Evolutionary conservation across 2,329 filamentous ascomycete species (phyloP).

Genomic region (Talaromyces sp.): DNA sequence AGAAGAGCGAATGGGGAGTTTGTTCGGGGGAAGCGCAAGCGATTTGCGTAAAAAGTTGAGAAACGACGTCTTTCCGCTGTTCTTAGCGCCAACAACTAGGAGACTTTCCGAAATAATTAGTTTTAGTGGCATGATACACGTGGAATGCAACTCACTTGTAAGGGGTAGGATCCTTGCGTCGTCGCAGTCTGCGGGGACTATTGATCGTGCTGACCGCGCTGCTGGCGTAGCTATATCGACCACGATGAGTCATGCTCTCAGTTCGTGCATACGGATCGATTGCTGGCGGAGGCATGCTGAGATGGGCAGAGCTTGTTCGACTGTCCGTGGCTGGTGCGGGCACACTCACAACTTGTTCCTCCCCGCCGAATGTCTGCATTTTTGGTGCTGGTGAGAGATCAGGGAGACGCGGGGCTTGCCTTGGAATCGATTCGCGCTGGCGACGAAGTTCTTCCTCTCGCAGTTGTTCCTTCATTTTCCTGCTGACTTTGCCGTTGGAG

Average conservation of each 20-base stretch:
- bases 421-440: constrained; percentile 56
- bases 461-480: constrained; percentile 37
- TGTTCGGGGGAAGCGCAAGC: constrained; percentile 76
- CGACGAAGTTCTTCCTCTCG: constrained; percentile 53
- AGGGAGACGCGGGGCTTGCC: constrained; percentile 56
- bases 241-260: constrained; percentile 95
- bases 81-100: constrained; percentile 81
- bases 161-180: constrained; percentile 94
- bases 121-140: background rate
- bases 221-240: constrained; percentile 93
- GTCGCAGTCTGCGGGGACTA: constrained; percentile 83
- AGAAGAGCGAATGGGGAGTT: constrained; percentile 57
- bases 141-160: constrained; percentile 73
- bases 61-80: constrained; percentile 92
- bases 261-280: constrained; percentile 74
- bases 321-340: constrained; percentile 30
- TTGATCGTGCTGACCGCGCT: constrained; percentile 88
- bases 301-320: constrained; percentile 56
- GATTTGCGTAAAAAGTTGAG: constrained; percentile 90
- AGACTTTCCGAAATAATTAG: constrained; percentile 55
- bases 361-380: constrained; percentile 59
- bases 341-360: constrained; percentile 55
- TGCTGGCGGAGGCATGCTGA: constrained; percentile 28
- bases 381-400: constrained; percentile 46
- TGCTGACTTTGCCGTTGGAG: constrained; percentile 30